phyloP scores from a whole-genome alignment of 352 stramenopile species.

The Pythium myriotylum region DNA sequence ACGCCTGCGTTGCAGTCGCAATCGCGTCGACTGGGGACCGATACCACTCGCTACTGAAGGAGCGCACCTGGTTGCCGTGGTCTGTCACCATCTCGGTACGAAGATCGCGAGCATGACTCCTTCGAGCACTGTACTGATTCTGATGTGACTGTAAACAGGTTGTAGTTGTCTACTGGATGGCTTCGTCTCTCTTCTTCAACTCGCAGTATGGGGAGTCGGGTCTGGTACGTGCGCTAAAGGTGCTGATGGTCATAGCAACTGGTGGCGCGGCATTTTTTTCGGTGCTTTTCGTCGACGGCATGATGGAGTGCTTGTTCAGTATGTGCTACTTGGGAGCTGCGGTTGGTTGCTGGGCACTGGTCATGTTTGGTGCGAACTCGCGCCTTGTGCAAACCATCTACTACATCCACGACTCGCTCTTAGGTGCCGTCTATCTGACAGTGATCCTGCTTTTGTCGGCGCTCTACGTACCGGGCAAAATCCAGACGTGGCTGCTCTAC shows the following conservation, averaged over 20 bases:
- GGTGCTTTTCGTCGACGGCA: slow-evolving; percentile 58
- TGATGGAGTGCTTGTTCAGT: slow-evolving; percentile 80
- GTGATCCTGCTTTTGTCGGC: slow-evolving; percentile 86
- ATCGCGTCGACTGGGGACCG: slow-evolving; percentile 60
- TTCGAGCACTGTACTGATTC: background rate
- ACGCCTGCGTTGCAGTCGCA: slow-evolving; percentile 73
- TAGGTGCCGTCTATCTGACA: slow-evolving; percentile 87
- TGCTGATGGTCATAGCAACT: slow-evolving; percentile 54
- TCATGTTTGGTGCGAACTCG: slow-evolving; percentile 77
- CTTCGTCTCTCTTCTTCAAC: slow-evolving; percentile 44
- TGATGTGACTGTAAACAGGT: background rate
- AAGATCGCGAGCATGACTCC: background rate
- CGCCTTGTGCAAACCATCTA: slow-evolving; percentile 87
- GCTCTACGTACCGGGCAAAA: slow-evolving; percentile 75
- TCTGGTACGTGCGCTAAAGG: slow-evolving; percentile 42
- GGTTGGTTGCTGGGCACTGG: slow-evolving; percentile 52
- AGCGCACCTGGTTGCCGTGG: slow-evolving; percentile 37
- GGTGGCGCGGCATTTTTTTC: slow-evolving; percentile 8
- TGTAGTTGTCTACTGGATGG: slow-evolving; percentile 22
- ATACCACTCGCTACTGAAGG: slow-evolving; percentile 38
- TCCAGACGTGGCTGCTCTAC: slow-evolving; percentile 95
- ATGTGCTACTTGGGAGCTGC: slow-evolving; percentile 90
- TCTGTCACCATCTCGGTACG: slow-evolving; percentile 32
- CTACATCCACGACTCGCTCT: slow-evolving; percentile 89
- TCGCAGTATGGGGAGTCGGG: slow-evolving; percentile 38